These are phyloP conservation scores for Marasmius oreades DNA, from an alignment of 1,284 basidiomycete genomes.

Conservation along the genomic window DNA sequence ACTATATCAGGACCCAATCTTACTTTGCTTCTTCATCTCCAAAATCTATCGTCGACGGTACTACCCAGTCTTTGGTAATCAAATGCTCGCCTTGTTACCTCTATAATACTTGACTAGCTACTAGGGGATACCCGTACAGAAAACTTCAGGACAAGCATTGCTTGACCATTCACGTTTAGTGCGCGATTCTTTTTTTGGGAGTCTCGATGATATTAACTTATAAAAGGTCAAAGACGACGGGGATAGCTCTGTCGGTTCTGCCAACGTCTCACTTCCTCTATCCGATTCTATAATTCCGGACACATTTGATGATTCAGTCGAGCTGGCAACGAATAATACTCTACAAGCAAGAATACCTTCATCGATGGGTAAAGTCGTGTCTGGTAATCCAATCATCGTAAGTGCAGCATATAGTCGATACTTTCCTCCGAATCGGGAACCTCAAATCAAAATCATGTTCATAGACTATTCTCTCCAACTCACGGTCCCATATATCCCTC, in stretches of 20 bases:
- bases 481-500: background rate
- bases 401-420: background rate
- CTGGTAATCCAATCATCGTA: background rate
- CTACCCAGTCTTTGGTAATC: conserved; percentile 30
- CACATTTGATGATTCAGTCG: background rate
- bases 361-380: background rate
- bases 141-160: background rate
- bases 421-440: background rate
- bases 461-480: background rate
- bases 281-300: conserved; percentile 1
- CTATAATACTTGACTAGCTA: background rate
- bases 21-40: conserved; percentile 1
- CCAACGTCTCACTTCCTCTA: background rate
- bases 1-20: conserved; percentile 1
- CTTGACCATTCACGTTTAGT: background rate
- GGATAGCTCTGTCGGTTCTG: background rate
- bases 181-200: background rate
- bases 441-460: background rate
- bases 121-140: background rate
- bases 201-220: no score
- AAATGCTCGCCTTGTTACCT: background rate
- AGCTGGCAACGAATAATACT: background rate
- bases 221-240: background rate
- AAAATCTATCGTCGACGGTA: conserved; percentile 17
- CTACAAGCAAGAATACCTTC: background rate